phyloP scores from a whole-genome alignment of 1,284 basidiomycete species.

The Boletellus sp. region DNA sequence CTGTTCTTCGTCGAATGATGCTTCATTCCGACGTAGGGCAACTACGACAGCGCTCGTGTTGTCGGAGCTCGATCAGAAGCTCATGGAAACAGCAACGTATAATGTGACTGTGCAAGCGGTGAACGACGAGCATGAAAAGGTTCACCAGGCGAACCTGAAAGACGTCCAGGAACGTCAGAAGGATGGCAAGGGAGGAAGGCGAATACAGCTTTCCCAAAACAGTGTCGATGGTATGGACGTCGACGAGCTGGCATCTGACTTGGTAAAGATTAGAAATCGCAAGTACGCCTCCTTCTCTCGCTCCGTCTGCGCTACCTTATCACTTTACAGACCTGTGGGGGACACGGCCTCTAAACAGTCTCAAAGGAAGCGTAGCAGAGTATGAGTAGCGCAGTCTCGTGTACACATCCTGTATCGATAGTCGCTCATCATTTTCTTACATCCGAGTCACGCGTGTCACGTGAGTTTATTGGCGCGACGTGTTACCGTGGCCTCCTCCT shows the following conservation, averaged over 20 bases:
- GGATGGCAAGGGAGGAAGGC: constrained; percentile 44
- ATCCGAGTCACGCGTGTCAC: constrained; percentile 23
- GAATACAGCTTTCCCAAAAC: constrained; percentile 19
- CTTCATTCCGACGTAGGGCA: constrained; percentile 48
- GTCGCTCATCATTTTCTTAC: background rate
- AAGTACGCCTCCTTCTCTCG: constrained; percentile 40
- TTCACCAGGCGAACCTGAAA: constrained; percentile 33
- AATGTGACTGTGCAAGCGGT: constrained; percentile 25
- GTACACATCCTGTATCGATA: background rate
- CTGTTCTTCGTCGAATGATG: background rate
- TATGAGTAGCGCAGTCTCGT: constrained; percentile 20
- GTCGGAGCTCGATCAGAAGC: constrained; percentile 49
- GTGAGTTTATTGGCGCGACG: constrained; percentile 28
- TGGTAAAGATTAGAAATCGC: constrained; percentile 45
- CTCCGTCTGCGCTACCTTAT: constrained; percentile 1
- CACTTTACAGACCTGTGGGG: constrained; percentile 23
- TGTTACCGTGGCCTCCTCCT: constrained; percentile 20
- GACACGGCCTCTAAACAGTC: constrained; percentile 36
- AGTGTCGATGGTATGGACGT: constrained; percentile 46
- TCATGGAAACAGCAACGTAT: constrained; percentile 34
- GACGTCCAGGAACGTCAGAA: constrained; percentile 45
- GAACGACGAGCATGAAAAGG: constrained; percentile 37
- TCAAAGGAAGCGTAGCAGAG: constrained; percentile 43
- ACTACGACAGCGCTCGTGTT: constrained; percentile 64
- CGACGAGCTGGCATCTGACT: constrained; percentile 40